Evolutionary conservation across 148 eudicot species (phyloP).

Genomic region (Gaultheria prostrata): DNA sequence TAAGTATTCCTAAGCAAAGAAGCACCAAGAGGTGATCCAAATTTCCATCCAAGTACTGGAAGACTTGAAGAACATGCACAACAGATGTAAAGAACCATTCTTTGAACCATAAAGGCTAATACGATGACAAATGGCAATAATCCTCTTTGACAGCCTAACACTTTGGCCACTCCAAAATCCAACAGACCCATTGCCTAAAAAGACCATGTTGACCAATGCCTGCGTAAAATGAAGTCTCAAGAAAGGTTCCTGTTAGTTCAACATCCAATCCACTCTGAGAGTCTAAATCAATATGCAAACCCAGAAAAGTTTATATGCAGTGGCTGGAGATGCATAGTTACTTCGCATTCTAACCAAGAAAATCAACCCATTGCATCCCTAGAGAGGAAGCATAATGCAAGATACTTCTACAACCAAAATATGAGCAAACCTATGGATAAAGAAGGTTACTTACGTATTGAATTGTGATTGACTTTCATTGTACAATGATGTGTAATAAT

Average conservation of each 20-base stretch:
- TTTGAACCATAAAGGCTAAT: not conserved
- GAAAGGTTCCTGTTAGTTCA: not conserved
- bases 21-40: not conserved
- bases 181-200: not conserved
- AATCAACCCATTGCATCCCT: not conserved
- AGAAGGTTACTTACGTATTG: constrained; percentile 35
- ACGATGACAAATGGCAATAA: not conserved
- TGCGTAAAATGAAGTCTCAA: not conserved
- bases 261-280: constrained; percentile 2
- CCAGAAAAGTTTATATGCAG: not conserved
- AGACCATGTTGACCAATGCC: not conserved
- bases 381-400: not conserved
- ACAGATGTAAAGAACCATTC: not conserved
- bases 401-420: not conserved
- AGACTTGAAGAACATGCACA: not conserved
- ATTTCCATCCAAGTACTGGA: not conserved
- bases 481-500: constrained; percentile 78
- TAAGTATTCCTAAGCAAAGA: not conserved
- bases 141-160: not conserved
- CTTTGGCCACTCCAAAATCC: not conserved
- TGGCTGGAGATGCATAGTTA: not conserved
- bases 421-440: constrained; percentile 4
- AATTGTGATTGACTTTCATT: constrained; percentile 79
- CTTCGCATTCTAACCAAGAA: not conserved
- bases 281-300: not conserved